Percentiles rank a stretch among this genome's conserved stretches.
These are phyloP conservation scores for Penstemon barbatus DNA, from an alignment of 257 asterid species.

Conservation along the genomic window DNA sequence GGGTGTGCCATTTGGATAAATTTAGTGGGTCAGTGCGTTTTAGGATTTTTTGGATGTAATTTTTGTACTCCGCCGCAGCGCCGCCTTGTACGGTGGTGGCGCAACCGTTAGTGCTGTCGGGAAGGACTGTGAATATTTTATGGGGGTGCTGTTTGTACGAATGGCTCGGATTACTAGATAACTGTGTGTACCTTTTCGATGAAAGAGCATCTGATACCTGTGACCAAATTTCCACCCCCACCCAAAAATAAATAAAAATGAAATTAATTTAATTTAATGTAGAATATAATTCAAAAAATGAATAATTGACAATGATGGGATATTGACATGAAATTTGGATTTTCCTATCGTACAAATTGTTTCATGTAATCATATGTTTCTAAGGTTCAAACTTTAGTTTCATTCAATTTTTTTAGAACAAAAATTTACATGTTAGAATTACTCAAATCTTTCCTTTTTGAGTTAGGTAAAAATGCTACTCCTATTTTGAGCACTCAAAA, in stretches of 20 bases:
- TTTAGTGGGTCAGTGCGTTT: constrained; percentile 63
- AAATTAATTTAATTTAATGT: not conserved
- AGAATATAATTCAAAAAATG: not conserved
- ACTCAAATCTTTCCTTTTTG: no score
- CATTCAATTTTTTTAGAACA: no score
- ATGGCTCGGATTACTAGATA: constrained; percentile 60
- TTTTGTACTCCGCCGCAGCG: constrained; percentile 34
- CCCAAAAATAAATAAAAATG: constrained; percentile 7
- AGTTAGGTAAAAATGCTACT: no score
- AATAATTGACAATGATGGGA: constrained; percentile 17
- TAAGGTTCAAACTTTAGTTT: no score
- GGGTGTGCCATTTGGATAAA: constrained; percentile 53
- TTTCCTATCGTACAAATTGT: not conserved
- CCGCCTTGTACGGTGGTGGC: constrained; percentile 35
- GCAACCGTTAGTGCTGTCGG: constrained; percentile 35
- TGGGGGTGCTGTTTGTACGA: constrained; percentile 43
- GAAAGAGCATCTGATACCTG: constrained; percentile 59
- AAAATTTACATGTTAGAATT: no score
- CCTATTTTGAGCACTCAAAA: no score
- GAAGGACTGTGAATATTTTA: constrained; percentile 35
- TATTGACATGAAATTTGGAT: constrained; percentile 24
- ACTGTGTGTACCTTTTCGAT: constrained; percentile 65
- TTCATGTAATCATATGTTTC: not conserved
- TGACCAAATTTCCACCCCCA: constrained; percentile 40
- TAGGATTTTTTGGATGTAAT: constrained; percentile 60